Evolutionary conservation across 179 eudicot species (phyloP).

Genomic region (Corrigiola litoralis): DNA sequence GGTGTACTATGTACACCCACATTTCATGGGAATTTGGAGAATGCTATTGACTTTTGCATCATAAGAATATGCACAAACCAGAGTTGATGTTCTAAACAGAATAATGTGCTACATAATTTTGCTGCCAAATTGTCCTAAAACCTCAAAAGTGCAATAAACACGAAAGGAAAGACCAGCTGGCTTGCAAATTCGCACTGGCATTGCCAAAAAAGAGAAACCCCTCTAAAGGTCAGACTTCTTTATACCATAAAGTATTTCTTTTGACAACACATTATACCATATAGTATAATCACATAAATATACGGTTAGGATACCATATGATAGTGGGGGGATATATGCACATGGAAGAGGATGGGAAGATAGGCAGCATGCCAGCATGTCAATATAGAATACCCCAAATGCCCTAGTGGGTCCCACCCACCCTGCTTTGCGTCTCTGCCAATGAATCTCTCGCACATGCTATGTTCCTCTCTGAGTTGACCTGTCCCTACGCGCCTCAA

Average conservation of each 20-base stretch:
- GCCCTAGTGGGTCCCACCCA: conserved; percentile 6
- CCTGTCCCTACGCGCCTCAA: conserved; percentile 18
- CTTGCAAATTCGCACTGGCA: conserved; percentile 13
- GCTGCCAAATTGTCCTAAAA: background rate
- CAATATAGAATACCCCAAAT: background rate
- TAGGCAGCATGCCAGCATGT: conserved; percentile 15
- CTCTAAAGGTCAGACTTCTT: background rate
- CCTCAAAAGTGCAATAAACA: conserved; percentile 7
- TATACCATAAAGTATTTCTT: no score
- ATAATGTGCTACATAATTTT: background rate
- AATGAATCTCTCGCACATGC: conserved; percentile 25
- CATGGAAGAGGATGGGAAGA: conserved; percentile 15
- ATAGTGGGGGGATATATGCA: background rate
- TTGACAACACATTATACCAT: no score
- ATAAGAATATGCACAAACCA: no score
- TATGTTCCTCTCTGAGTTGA: conserved; percentile 16
- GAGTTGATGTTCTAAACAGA: background rate
- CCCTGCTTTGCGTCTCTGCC: conserved; percentile 12
- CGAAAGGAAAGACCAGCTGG: conserved; percentile 14
- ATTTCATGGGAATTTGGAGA: no score
- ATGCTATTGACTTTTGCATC: no score
- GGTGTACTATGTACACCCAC: no score
- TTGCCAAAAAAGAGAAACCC: conserved; percentile 14
- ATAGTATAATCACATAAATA: no score
- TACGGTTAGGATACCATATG: background rate